Conservation (phyloP, 1,284 basidiomycete genomes). For the Trichosporon faecale region DNA sequence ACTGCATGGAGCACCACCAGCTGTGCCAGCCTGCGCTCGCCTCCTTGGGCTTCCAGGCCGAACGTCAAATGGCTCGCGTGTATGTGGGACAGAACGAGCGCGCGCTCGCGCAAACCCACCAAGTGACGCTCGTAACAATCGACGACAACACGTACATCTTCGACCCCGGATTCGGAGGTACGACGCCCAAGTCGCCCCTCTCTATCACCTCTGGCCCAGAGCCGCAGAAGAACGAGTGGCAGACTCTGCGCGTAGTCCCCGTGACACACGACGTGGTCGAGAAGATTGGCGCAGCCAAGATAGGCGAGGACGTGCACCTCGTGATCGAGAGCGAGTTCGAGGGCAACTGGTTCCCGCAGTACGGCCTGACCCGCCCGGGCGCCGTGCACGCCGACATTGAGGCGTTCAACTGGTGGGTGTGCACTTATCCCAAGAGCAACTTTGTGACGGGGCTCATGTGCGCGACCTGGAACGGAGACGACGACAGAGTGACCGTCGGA, state of each 20-base stretch:
- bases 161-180: conserved; percentile 17
- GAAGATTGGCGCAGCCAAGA: neutral
- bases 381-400: conserved; percentile 16
- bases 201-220: neutral
- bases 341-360: conserved; percentile 14
- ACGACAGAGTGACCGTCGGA: neutral
- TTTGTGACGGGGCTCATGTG: conserved; percentile 11
- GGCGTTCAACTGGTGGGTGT: conserved; percentile 23
- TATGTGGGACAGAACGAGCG: neutral
- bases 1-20: conserved; percentile 25
- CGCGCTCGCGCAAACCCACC: conserved; percentile 9
- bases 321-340: conserved; percentile 12
- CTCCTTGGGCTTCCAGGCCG: conserved; percentile 14
- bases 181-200: conserved; percentile 14
- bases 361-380: conserved; percentile 10
- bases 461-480: conserved; percentile 15
- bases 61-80: conserved; percentile 12
- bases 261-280: neutral
- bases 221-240: conserved; percentile 12
- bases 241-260: conserved; percentile 11
- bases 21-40: conserved; percentile 13
- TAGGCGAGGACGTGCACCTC: conserved; percentile 8
- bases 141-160: conserved; percentile 16
- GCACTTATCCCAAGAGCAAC: conserved; percentile 6
- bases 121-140: conserved; percentile 12